These are phyloP conservation scores for Chaetomiaceae sp. DNA, from an alignment of 2,329 filamentous ascomycete species.

Conservation along the genomic window DNA sequence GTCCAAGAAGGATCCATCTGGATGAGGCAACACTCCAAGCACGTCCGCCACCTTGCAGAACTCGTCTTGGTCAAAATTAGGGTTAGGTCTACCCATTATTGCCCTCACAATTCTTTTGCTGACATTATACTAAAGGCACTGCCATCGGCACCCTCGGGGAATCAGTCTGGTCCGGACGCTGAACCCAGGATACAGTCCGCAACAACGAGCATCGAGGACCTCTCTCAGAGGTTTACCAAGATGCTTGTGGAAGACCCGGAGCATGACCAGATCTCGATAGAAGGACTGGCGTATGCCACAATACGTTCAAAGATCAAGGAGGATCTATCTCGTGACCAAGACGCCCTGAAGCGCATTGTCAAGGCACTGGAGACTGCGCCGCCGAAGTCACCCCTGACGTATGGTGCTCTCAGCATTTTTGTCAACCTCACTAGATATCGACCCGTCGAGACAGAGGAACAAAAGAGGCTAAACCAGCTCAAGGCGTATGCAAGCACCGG, in stretches of 20 bases:
- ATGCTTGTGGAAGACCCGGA: constrained; percentile 59
- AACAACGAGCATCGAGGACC: constrained; percentile 59
- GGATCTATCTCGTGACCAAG: constrained; percentile 61
- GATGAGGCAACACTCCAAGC: constrained; percentile 56
- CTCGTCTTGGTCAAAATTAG: constrained; percentile 76
- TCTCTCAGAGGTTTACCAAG: constrained; percentile 59
- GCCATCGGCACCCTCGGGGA: constrained; percentile 41
- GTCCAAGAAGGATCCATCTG: constrained; percentile 54
- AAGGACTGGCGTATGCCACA: constrained; percentile 89
- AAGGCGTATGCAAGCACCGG: constrained; percentile 90
- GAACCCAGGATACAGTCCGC: constrained; percentile 47
- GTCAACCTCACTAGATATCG: constrained; percentile 78
- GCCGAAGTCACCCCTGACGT: constrained; percentile 67
- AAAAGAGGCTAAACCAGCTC: constrained; percentile 85
- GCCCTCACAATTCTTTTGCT: constrained; percentile 40
- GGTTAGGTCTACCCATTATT: constrained; percentile 41
- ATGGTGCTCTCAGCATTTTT: constrained; percentile 81
- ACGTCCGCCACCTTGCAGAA: constrained; percentile 62
- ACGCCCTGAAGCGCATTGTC: constrained; percentile 67
- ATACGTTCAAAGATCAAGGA: constrained; percentile 83
- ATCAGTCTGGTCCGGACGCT: constrained; percentile 31
- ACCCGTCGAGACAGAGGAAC: constrained; percentile 76
- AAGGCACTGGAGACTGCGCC: constrained; percentile 54
- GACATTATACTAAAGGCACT: constrained; percentile 50
- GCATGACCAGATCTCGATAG: constrained; percentile 66